Evolutionary conservation across 179 eudicot genomes (phyloP), one percentile per base, ranked within the genome.

Genomic region (Vitellaria paradoxa): DNA sequence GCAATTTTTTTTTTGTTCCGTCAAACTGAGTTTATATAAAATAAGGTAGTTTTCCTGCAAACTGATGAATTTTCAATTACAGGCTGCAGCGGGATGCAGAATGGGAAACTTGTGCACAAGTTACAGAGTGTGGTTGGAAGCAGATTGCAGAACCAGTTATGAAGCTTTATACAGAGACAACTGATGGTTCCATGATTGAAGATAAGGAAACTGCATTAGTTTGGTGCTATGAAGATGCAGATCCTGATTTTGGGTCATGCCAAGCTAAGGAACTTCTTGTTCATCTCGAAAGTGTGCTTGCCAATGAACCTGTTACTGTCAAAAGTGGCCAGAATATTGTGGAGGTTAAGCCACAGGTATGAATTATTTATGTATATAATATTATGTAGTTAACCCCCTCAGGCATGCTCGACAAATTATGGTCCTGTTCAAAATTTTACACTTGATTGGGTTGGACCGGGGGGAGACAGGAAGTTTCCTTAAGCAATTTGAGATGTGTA

Each of bases 291-390:
- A 89, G 91, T 72, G 91, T 89, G 20, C 91, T 89, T 76, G 81
- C 91, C 60, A 89, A 89, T 74, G 92, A 89, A 65, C 91, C 92
- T 7, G 91, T 88, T n/a, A 80, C 88, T 64, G 92, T 89, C 70
- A 87, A 87, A 79, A 88, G 91, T 47, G 91, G 92, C 45, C 91
- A 89, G 77, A 84, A 79, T 65, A 83, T 81, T 64, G 91, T 89
- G 66, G 92, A 89, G 76, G 91, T 89, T 81, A 89, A 89, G 81
- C 92, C 92, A 68, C 92, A 88, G 89, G 91, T 88, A 59, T 76
- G 68, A 42, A 60, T 68, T 40, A 8, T 18, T 15, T 37, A 1
- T 9, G 21, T 12, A 17, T 57, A 50, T 30, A 1, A 53, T 49
- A 75, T 17, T 60, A 42, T 49, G 18, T 6, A 11, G 21, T 8